A percentile compares a stretch with the other conserved stretches of the same genome.
phyloP scores from a whole-genome alignment of 139 green algal genomes.

The Chlorella vulgaris region DNA sequence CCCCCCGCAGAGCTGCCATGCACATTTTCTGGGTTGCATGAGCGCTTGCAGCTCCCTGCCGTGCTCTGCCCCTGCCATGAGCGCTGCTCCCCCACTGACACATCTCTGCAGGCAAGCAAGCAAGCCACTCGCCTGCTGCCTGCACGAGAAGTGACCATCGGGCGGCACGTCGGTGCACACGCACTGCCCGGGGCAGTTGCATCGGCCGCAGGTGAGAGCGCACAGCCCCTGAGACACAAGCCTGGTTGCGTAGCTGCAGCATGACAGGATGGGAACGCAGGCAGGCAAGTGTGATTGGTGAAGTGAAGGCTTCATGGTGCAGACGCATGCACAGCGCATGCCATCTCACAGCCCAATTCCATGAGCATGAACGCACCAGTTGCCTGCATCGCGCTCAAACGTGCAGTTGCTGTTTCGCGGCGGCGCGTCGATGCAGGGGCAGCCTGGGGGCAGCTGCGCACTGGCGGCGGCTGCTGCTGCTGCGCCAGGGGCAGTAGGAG shows the following conservation, averaged over 20 bases:
- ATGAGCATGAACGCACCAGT: background rate
- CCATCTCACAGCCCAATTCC: background rate
- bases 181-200: conserved; percentile 14
- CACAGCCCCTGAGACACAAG: background rate
- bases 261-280: background rate
- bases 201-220: conserved; percentile 11
- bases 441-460: background rate
- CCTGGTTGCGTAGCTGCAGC: conserved; percentile 15
- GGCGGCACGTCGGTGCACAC: conserved; percentile 5
- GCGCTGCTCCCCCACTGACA: too few species aligned
- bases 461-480: background rate
- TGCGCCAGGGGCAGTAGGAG: background rate
- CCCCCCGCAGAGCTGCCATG: too few species aligned
- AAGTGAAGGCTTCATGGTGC: background rate
- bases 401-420: background rate
- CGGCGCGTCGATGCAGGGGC: background rate
- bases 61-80: too few species aligned
- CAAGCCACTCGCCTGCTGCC: background rate
- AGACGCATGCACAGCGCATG: background rate
- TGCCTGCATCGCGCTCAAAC: conserved; percentile 2
- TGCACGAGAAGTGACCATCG: background rate
- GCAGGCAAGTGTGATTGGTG: background rate
- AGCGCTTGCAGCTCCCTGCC: background rate
- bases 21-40: too few species aligned
- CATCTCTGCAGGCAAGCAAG: background rate